Evolutionary conservation across 1,284 basidiomycete genomes (phyloP).

Genomic region (Phylloboletellus chloephorus): DNA sequence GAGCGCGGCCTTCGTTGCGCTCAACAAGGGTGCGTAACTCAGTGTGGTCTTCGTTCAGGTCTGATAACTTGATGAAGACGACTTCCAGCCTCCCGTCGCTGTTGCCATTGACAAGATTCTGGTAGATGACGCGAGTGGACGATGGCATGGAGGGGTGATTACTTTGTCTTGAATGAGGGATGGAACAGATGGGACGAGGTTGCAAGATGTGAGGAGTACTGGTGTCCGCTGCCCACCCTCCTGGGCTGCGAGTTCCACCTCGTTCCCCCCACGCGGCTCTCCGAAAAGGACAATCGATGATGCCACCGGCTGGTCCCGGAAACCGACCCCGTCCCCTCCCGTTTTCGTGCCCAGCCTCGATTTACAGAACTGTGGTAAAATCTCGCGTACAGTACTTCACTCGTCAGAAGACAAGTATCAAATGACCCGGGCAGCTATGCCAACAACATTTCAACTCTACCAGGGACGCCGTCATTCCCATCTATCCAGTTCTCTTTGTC

Average conservation of each 20-base stretch:
- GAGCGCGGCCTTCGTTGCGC: constrained; percentile 30
- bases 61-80: constrained; percentile 16
- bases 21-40: constrained; percentile 24
- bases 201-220: constrained; percentile 1
- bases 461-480: constrained; percentile 7
- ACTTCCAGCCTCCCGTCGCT: constrained; percentile 22
- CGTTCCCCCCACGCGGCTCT: no score
- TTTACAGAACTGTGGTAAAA: neutral
- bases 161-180: constrained; percentile 1
- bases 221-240: neutral
- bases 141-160: constrained; percentile 8
- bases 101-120: constrained; percentile 27
- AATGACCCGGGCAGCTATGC: no score
- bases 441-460: neutral
- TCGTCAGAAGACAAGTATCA: neutral
- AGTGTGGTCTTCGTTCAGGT: constrained; percentile 22
- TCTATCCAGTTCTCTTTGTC: constrained; percentile 38
- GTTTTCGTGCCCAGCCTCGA: no score
- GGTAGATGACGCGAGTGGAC: constrained; percentile 20
- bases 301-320: no score
- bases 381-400: neutral
- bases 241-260: neutral
- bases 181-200: neutral
- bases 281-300: constrained; percentile 1
- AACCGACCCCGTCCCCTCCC: no score